Base-by-base conservation (phyloP, 2,329 filamentous ascomycete genomes). In the Phaeosphaeria sp. region DNA sequence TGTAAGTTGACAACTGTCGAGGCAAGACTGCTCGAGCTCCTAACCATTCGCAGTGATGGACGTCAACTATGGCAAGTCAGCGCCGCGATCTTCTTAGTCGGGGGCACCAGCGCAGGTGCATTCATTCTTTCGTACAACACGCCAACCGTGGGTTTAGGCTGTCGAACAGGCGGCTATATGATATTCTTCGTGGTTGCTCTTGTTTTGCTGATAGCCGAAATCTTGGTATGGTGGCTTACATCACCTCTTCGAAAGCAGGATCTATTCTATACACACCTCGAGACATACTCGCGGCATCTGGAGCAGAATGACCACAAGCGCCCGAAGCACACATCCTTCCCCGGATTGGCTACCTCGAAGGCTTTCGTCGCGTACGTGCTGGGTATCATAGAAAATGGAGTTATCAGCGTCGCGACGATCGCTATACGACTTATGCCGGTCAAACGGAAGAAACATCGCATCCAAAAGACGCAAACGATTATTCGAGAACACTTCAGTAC, bases 81-180 rank as follows among this genome's bases (percentile, higher is more conserved):
- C 18, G 67, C 66, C 20, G 69, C 76, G 1, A 59, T 77, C 22
- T 40, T 73, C 6, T 71, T 78, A 17, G 71, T 80, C 4, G 64
- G 61, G 15, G 73, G 69, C 18, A 75, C 69, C 6, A 68, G 62
- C 9, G 62, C 68, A 6, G 77, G 77, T 1, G 74, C 76, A 2
- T 80, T 78, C 58, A 65, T 78, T 17, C 55, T 81, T 17, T 78
- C 76, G 0, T 81, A 72, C 59, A 77, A 72, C 56, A 81, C 79
- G 0, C 80, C 80, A 1, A 81, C 79, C 1, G 78, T 80, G 0
- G 80, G 80, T 2, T 66, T 81, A 57, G 36, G 77, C 1, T 67
- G 65, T 33, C 63, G 65, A 24, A 66, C 74, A 42, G 78, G 78
- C 8, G 77, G 77, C 8, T 81, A 81, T 54, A 64, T 78, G 20